A percentile compares a stretch with the other conserved stretches of the same genome.
Evolutionary conservation across 768 basidiomycete genomes (phyloP).

Genomic region (Russula dissimulans): DNA sequence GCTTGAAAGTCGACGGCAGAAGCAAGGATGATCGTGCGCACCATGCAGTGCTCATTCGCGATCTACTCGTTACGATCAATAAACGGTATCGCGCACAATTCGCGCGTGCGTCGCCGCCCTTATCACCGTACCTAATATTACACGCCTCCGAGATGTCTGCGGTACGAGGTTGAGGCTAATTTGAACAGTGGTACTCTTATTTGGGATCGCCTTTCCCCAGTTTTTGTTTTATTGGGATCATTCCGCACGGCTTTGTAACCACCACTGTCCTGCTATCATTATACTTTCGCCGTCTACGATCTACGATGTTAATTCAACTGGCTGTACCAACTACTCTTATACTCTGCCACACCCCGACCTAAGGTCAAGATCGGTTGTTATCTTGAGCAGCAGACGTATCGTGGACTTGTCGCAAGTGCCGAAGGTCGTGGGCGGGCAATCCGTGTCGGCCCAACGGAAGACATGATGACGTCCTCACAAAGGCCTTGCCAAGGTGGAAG

Average conservation of each 20-base stretch:
- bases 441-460: too few relatives aligned
- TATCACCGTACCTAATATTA: slow-evolving; percentile 7
- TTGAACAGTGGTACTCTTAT: neutral
- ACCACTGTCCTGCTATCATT: neutral
- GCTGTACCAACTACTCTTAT: neutral
- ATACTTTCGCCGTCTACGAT: neutral
- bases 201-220: neutral
- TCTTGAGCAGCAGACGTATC: too few relatives aligned
- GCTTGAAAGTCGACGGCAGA: slow-evolving; percentile 20
- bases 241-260: neutral
- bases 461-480: too few relatives aligned
- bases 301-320: neutral
- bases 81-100: slow-evolving; percentile 43
- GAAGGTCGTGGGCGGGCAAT: too few relatives aligned
- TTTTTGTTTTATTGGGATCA: neutral
- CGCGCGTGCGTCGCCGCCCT: slow-evolving; percentile 23
- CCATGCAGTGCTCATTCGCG: slow-evolving; percentile 61
- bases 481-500: too few relatives aligned
- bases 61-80: slow-evolving; percentile 63
- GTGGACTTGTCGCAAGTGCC: too few relatives aligned
- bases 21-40: slow-evolving; percentile 40
- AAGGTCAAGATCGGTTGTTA: too few relatives aligned
- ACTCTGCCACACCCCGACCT: too few relatives aligned
- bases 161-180: slow-evolving; percentile 20
- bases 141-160: slow-evolving; percentile 38